Evolutionary conservation across 2,329 filamentous ascomycete genomes (phyloP), one percentile per base, ranked within the genome.

Genomic region (Paecilomyces dactylethromorphus): DNA sequence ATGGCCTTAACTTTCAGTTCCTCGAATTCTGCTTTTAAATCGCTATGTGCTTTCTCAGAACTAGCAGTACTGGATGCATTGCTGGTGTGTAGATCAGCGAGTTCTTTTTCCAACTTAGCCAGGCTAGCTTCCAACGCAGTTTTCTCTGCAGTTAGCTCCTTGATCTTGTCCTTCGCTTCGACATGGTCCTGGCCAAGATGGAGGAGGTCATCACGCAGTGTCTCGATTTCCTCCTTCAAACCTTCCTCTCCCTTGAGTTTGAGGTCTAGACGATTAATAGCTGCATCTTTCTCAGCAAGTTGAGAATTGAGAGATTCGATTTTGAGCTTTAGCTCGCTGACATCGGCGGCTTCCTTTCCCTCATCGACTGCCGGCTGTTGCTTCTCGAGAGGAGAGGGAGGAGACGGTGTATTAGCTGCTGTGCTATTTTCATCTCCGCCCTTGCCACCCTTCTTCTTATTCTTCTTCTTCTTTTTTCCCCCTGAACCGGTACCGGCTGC

Each of bases 141-240:
- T 76, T 62, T 94, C 73, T 92, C 89, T 2, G 79, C 79, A 62
- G 87, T 81, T 0, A 96, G 81, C 57, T 84, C 80, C 75, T 95
- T 87, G 55, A 86, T 76, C 71, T 84, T 87, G 64, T 94, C 87
- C 74, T 92, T 93, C 13, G 89, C 87, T 64, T 90, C 87, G 11
- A 96, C 91, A 66, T 93, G 88, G 60, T 95, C 90, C 65, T 92
- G 85, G 10, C 92, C 92, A 62, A 95, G 86, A 54, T 85, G 81
- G 51, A 93, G 76, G 7, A 97, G 78, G 63, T 92, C 90, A 58
- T 96, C 91, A 55, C 88, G 85, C 60, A 97, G 78, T 3, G 84
- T 87, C 66, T 95, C 91, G 59, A 97, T 89, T 74, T 97, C 92
- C 67, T 96, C 92, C 26, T 85, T 82, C 51, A 96, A 79, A 21